Evolutionary conservation across 1,284 basidiomycete genomes (phyloP).

Genomic region (Psilocybe mexicana): DNA sequence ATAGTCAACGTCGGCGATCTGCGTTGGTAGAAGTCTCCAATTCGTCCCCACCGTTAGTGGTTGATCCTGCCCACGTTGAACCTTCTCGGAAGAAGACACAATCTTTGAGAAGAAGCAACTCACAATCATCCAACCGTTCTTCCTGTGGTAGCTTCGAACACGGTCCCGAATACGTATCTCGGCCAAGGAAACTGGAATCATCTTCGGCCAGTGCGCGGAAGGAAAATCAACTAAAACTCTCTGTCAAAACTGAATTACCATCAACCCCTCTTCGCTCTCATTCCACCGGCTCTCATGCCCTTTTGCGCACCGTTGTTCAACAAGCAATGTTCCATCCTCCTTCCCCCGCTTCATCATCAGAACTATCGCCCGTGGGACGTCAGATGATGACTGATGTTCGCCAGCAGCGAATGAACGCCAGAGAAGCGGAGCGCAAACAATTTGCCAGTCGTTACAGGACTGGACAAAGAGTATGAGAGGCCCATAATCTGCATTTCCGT

Average conservation of each 20-base stretch:
- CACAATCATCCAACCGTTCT: constrained; percentile 27
- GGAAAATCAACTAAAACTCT: constrained; percentile 32
- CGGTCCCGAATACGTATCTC: constrained; percentile 8
- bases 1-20: constrained; percentile 27
- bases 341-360: constrained; percentile 71
- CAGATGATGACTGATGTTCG: constrained; percentile 68
- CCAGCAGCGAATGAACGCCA: constrained; percentile 51
- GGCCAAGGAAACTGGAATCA: constrained; percentile 6
- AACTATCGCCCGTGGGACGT: constrained; percentile 64
- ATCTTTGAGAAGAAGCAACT: constrained; percentile 26
- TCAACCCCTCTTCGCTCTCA: constrained; percentile 37
- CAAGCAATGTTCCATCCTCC: constrained; percentile 38
- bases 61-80: constrained; percentile 31
- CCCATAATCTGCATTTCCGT: background rate
- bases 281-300: constrained; percentile 30
- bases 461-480: constrained; percentile 13
- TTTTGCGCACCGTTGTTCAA: constrained; percentile 38
- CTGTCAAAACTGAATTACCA: constrained; percentile 32
- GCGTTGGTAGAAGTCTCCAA: constrained; percentile 34
- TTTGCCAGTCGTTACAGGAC: constrained; percentile 5
- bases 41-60: constrained; percentile 23
- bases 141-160: constrained; percentile 17
- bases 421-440: constrained; percentile 34
- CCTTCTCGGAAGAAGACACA: constrained; percentile 27
- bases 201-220: constrained; percentile 26